Percentiles rank a stretch among this genome's conserved stretches.
Evolutionary conservation across 768 basidiomycete genomes (phyloP).

Genomic region (Pleurotus giganteus): DNA sequence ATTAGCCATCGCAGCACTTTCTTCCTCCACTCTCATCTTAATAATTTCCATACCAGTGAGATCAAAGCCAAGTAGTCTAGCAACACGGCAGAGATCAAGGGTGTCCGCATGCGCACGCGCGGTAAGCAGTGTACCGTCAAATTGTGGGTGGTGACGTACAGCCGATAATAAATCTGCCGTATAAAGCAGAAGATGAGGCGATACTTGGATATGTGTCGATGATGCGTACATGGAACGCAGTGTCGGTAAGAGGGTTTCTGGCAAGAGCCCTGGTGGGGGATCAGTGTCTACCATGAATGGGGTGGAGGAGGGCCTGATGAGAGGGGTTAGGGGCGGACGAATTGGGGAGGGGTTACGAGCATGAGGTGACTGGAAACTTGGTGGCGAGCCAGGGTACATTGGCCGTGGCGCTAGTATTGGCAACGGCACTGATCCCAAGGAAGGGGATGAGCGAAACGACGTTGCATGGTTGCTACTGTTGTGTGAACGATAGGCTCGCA

Average conservation of each 20-base stretch:
- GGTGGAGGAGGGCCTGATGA: conserved; percentile 26
- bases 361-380: conserved; percentile 16
- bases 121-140: conserved; percentile 71
- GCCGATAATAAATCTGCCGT: conserved; percentile 73
- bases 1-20: background rate
- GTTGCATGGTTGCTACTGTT: conserved; percentile 13
- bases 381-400: conserved; percentile 15
- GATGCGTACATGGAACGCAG: conserved; percentile 28
- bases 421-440: conserved; percentile 1
- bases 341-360: conserved; percentile 19
- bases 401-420: conserved; percentile 23
- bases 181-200: conserved; percentile 57
- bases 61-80: conserved; percentile 62
- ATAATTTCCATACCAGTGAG: conserved; percentile 60
- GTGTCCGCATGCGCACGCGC: conserved; percentile 60
- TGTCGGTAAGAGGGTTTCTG: conserved; percentile 25
- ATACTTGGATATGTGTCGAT: conserved; percentile 39
- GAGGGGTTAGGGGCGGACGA: conserved; percentile 16
- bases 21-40: conserved; percentile 15
- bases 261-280: conserved; percentile 18
- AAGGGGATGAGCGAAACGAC: conserved; percentile 21
- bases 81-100: conserved; percentile 64
- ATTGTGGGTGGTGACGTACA: conserved; percentile 62
- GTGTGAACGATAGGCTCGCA: conserved; percentile 18
- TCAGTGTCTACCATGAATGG: conserved; percentile 8